A percentile compares a stretch with the other conserved stretches of the same genome.
Conservation (phyloP, 2,329 filamentous ascomycete species). For the Aspergillus ibericus region DNA sequence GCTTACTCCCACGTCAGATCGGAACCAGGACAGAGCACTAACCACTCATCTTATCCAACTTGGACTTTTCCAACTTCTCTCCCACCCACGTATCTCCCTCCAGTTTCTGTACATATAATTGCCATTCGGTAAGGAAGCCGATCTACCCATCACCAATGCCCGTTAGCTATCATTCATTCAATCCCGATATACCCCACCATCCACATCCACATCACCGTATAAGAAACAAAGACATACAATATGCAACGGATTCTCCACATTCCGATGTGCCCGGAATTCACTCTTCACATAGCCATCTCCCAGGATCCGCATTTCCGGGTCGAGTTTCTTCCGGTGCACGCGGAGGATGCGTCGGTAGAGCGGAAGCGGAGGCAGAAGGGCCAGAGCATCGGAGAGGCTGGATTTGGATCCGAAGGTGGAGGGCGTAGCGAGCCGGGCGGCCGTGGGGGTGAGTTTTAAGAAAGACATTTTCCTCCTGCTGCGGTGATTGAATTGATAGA, state of each 20-base stretch:
- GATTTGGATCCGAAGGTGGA: conserved; percentile 41
- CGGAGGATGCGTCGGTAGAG: conserved; percentile 86
- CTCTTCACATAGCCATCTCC: conserved; percentile 92
- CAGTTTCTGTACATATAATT: conserved; percentile 87
- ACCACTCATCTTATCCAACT: conserved; percentile 95
- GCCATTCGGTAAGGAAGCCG: conserved; percentile 95
- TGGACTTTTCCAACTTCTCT: conserved; percentile 76
- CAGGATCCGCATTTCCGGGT: conserved; percentile 70
- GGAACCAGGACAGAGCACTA: too few species aligned
- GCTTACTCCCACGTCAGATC: neutral
- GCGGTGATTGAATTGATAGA: too few species aligned
- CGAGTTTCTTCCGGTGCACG: conserved; percentile 77
- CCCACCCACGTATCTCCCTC: conserved; percentile 85
- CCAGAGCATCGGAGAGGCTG: conserved; percentile 53
- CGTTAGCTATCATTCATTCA: neutral
- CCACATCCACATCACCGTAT: neutral
- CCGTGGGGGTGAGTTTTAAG: conserved; percentile 27
- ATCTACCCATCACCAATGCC: conserved; percentile 57
- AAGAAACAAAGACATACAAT: conserved; percentile 60
- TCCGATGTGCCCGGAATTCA: conserved; percentile 82
- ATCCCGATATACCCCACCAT: neutral
- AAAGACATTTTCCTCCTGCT: conserved; percentile 38
- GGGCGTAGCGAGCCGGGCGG: conserved; percentile 39
- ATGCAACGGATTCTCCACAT: conserved; percentile 86
- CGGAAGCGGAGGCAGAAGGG: conserved; percentile 81